These are phyloP conservation scores for Sophora flavescens DNA, from an alignment of 306 rosid genomes.

Conservation along the genomic window DNA sequence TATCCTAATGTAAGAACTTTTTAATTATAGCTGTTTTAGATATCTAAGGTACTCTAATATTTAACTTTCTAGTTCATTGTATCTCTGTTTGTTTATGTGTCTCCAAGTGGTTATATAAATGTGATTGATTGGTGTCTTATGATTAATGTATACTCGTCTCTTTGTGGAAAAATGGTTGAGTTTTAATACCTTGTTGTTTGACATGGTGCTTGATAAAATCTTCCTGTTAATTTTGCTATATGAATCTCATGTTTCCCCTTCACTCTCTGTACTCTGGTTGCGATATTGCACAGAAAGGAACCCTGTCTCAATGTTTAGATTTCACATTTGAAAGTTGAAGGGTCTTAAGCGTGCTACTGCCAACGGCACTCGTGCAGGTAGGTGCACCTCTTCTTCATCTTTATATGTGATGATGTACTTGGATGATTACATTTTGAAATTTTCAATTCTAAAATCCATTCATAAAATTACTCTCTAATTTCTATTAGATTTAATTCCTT, in stretches of 20 bases:
- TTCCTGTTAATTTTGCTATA: neutral
- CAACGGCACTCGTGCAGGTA: no score
- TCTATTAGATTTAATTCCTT: no score
- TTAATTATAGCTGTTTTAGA: neutral
- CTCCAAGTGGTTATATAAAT: slow-evolving; percentile 25
- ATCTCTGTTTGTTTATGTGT: neutral
- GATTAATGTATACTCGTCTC: neutral
- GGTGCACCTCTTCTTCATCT: no score
- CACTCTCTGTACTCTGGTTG: neutral
- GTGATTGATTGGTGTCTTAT: slow-evolving; percentile 26
- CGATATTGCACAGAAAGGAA: slow-evolving; percentile 5
- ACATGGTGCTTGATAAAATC: neutral
- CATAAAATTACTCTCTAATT: no score
- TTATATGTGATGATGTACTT: no score
- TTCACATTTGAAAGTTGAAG: slow-evolving; percentile 36
- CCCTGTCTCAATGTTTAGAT: neutral
- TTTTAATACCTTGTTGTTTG: slow-evolving; percentile 30
- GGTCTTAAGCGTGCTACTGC: no score
- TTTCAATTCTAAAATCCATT: no score
- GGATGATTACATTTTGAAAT: no score
- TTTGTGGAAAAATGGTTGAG: slow-evolving; percentile 16
- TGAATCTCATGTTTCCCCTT: neutral
- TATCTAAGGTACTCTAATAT: neutral
- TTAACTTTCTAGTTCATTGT: neutral
- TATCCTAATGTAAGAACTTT: slow-evolving; percentile 68